Conservation (phyloP, 129 eudicot species). For the Artemisia tridentata region DNA sequence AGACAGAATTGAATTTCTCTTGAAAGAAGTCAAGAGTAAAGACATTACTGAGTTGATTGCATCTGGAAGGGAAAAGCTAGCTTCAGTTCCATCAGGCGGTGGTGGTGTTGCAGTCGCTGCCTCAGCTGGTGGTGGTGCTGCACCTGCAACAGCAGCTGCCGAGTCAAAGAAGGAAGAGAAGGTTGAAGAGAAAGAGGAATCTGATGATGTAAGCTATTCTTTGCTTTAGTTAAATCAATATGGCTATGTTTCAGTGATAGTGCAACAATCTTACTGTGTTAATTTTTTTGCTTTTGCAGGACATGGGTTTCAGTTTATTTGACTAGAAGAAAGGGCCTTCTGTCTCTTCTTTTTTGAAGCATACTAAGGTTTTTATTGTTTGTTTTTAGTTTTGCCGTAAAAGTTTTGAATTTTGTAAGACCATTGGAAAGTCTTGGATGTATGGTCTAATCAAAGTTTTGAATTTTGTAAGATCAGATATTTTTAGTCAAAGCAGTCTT, state of each 20-base stretch:
- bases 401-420: constrained; percentile 21
- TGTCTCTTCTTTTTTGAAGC: constrained; percentile 5
- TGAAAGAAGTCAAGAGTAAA: constrained; percentile 55
- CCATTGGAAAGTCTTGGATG: constrained; percentile 13
- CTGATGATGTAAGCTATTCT: constrained; percentile 48
- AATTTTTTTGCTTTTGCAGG: constrained; percentile 28
- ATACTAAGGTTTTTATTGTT: constrained; percentile 2
- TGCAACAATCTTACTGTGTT: too few species aligned
- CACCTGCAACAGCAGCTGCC: constrained; percentile 53
- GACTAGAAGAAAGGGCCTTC: not conserved
- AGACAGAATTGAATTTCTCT: constrained; percentile 46
- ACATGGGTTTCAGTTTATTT: constrained; percentile 37
- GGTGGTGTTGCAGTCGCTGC: constrained; percentile 46
- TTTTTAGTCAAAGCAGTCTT: constrained; percentile 21
- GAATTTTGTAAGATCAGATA: not conserved
- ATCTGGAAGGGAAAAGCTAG: constrained; percentile 68
- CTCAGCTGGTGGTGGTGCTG: constrained; percentile 43
- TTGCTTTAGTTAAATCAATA: too few species aligned
- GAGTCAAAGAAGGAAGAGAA: constrained; percentile 59
- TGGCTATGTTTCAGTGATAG: not conserved
- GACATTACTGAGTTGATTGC: constrained; percentile 62
- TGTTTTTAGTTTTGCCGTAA: constrained; percentile 7
- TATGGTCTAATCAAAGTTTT: constrained; percentile 5
- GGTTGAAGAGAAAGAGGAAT: constrained; percentile 66
- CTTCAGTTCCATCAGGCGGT: constrained; percentile 72